phyloP scores from a whole-genome alignment of 192 early-diverging fungal species.

The Diversispora epigaea region DNA sequence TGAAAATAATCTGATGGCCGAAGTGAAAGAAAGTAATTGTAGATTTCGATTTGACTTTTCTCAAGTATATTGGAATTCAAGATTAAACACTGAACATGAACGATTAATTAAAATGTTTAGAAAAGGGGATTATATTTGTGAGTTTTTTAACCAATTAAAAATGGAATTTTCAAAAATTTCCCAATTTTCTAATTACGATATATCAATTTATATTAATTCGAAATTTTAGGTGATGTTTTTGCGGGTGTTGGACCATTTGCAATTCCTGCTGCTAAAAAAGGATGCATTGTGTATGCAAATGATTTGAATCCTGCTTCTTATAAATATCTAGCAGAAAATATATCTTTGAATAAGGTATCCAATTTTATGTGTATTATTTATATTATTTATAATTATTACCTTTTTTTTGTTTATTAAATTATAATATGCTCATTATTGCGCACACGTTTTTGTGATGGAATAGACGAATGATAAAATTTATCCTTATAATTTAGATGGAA shows the following conservation, averaged over 20 bases:
- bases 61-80: conserved; percentile 99
- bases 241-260: conserved; percentile 98
- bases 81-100: conserved; percentile 92
- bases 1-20: conserved; percentile 79
- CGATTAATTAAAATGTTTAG: conserved; percentile 81
- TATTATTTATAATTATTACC: neutral
- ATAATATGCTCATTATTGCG: no score
- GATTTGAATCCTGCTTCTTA: conserved; percentile 94
- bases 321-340: conserved; percentile 78
- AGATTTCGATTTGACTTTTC: conserved; percentile 93
- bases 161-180: neutral
- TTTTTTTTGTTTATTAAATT: neutral
- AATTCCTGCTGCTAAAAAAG: conserved; percentile 83
- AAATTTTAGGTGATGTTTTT: conserved; percentile 77
- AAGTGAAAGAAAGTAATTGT: conserved; percentile 89
- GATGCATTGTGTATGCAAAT: conserved; percentile 90
- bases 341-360: conserved; percentile 79
- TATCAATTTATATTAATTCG: neutral
- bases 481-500: conserved; percentile 88
- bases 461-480: conserved; percentile 63
- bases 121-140: conserved; percentile 70
- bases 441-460: neutral
- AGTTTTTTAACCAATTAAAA: neutral
- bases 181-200: neutral
- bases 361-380: neutral